Base-by-base conservation (phyloP, 768 basidiomycete species). In the Pleurotus ostreatus region DNA sequence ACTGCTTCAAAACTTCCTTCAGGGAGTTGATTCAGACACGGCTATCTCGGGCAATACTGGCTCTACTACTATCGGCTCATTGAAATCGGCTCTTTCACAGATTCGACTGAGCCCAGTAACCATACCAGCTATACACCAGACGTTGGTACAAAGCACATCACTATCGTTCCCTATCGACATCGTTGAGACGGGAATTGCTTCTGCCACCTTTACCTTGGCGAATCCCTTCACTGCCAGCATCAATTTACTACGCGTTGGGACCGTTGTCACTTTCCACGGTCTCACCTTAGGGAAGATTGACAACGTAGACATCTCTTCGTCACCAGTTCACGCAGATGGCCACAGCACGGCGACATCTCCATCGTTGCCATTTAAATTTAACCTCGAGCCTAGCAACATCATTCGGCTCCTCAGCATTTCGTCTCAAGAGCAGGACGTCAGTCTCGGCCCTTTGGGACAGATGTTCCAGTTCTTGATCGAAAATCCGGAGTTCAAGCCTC, bases 201-300 rank as follows among this genome's bases (percentile, higher is more conserved):
- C 75, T n/a, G 71, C 80, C 4, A 70, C 79, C 1, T 86, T 89
- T 63, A 74, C 70, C 0, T 72, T 90, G 25, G 70, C 74, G 16
- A 87, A 90, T 62, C 86, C 86, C 0, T 90, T 90, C 70, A 88
- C 85, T 0, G 85, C 88, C 15, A 81, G 80, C 63, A 81, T 90
- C 66, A 85, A 83, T 64, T 67, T 90, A 13, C 64, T 85, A n/a
- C 65, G 72, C 45, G 68, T 89, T 15, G 70, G 68, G 2, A 79
- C 86, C 1, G 78, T 69, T 4, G 87, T 81, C 0, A 78, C 74
- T 0, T 86, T 78, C 71, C 75, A 79, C 18, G 76, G 74, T 46
- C 63, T 89, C 41, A 75, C 75, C 1, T 65, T 90, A 9, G 86
- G 88, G 2, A 74, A 63, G n/a, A 83, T 88, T 56, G 72, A 83